Evolutionary conservation across 2,329 filamentous ascomycete species (phyloP).

Genomic region (Phaeosphaeriaceae sp.): DNA sequence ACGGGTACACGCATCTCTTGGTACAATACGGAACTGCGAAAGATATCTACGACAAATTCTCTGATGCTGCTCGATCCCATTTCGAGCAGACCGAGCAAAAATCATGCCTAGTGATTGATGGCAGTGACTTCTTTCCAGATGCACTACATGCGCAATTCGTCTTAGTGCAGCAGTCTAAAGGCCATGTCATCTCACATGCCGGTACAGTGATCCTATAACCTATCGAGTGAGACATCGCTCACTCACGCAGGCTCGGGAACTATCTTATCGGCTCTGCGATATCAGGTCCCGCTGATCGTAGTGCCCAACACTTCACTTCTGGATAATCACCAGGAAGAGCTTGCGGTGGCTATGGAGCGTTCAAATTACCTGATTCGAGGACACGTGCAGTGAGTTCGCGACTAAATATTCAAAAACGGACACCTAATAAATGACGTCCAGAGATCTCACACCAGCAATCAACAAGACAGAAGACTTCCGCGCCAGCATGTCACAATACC

Average conservation of each 20-base stretch:
- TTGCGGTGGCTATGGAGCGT: slow-evolving; percentile 76
- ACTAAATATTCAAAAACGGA: neutral
- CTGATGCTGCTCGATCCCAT: slow-evolving; percentile 18
- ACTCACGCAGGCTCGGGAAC: slow-evolving; percentile 77
- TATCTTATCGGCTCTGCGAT: slow-evolving; percentile 80
- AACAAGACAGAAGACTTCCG: slow-evolving; percentile 54
- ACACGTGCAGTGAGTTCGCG: slow-evolving; percentile 63
- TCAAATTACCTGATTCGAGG: slow-evolving; percentile 81
- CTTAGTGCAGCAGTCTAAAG: slow-evolving; percentile 61
- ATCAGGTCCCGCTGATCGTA: slow-evolving; percentile 79
- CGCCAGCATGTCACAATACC: slow-evolving; percentile 40
- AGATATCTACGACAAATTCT: slow-evolving; percentile 56
- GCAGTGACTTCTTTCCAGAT: slow-evolving; percentile 69
- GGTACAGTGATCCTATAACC: slow-evolving; percentile 60
- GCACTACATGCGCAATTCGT: slow-evolving; percentile 67
- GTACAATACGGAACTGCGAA: slow-evolving; percentile 80
- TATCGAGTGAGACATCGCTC: slow-evolving; percentile 1
- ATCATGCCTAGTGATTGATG: slow-evolving; percentile 54
- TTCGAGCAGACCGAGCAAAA: slow-evolving; percentile 9
- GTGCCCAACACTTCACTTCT: slow-evolving; percentile 84
- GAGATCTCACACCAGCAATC: slow-evolving; percentile 57
- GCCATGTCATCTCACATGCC: slow-evolving; percentile 86
- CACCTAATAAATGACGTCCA: slow-evolving; percentile 23
- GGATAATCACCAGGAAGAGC: slow-evolving; percentile 89
- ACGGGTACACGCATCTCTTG: slow-evolving; percentile 72